These are phyloP conservation scores for Aspergillus sp. DNA, from an alignment of 2,329 filamentous ascomycete species.

Conservation along the genomic window DNA sequence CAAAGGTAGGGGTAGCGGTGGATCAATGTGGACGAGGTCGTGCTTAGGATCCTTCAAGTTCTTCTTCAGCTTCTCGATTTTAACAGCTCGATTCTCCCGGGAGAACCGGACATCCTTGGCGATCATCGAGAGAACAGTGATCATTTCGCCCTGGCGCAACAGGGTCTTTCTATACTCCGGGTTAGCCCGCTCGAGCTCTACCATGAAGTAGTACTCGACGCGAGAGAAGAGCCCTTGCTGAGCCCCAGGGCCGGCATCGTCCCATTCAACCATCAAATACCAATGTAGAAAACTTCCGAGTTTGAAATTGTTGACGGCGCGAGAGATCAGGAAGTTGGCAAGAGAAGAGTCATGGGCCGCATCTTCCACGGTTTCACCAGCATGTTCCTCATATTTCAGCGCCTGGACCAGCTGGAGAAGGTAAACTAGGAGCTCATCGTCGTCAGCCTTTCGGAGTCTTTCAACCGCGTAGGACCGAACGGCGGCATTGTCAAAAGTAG, in stretches of 20 bases:
- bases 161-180: constrained; percentile 65
- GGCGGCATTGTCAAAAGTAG: constrained; percentile 77
- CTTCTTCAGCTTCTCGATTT: constrained; percentile 75
- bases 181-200: constrained; percentile 67
- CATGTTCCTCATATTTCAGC: constrained; percentile 80
- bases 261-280: constrained; percentile 97
- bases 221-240: constrained; percentile 83
- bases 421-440: constrained; percentile 83
- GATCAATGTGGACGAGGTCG: constrained; percentile 72
- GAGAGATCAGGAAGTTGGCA: constrained; percentile 76
- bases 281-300: constrained; percentile 94
- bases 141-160: constrained; percentile 77
- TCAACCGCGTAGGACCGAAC: constrained; percentile 92
- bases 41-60: constrained; percentile 83
- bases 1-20: constrained; percentile 75
- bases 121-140: constrained; percentile 78
- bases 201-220: constrained; percentile 94
- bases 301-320: constrained; percentile 78
- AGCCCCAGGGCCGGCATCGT: constrained; percentile 66
- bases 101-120: constrained; percentile 79
- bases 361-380: constrained; percentile 52
- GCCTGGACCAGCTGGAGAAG: constrained; percentile 91
- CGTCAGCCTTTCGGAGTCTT: constrained; percentile 79
- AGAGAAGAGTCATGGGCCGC: constrained; percentile 68
- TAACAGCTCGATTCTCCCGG: constrained; percentile 65